phyloP scores from a whole-genome alignment of 768 basidiomycete genomes.

The Piloderma croceum region DNA sequence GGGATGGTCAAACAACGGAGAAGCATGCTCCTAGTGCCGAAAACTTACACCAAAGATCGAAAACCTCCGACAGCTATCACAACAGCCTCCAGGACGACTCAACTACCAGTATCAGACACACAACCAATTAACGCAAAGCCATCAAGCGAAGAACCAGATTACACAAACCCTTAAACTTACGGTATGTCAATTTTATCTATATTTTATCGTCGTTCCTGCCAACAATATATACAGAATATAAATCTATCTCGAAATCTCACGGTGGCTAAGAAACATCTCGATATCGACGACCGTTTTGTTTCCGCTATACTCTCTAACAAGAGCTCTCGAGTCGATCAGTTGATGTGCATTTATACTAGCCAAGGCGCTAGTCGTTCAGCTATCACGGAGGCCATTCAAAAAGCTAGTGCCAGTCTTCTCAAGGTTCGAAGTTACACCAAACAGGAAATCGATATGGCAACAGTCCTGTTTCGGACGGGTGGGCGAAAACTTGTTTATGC shows the following conservation, averaged over 20 bases:
- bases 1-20: too few relatives aligned
- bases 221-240: background rate
- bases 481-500: constrained; percentile 10
- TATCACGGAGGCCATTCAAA: constrained; percentile 7
- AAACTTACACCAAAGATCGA: too few relatives aligned
- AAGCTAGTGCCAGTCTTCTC: constrained; percentile 1
- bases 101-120: too few relatives aligned
- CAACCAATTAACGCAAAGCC: too few relatives aligned
- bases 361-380: constrained; percentile 6
- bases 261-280: background rate
- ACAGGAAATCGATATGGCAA: constrained; percentile 8
- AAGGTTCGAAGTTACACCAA: background rate
- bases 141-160: too few relatives aligned
- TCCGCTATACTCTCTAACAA: constrained; percentile 3
- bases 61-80: too few relatives aligned
- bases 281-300: constrained; percentile 6
- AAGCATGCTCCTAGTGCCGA: too few relatives aligned
- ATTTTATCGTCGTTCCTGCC: too few relatives aligned
- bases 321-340: constrained; percentile 3
- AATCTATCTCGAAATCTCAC: constrained; percentile 3
- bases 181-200: too few relatives aligned
- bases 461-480: constrained; percentile 6
- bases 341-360: constrained; percentile 1
- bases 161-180: too few relatives aligned
- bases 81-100: too few relatives aligned